Conservation (phyloP, 1,139 yeast species). For the Magnusiomyces tetraspermus region DNA sequence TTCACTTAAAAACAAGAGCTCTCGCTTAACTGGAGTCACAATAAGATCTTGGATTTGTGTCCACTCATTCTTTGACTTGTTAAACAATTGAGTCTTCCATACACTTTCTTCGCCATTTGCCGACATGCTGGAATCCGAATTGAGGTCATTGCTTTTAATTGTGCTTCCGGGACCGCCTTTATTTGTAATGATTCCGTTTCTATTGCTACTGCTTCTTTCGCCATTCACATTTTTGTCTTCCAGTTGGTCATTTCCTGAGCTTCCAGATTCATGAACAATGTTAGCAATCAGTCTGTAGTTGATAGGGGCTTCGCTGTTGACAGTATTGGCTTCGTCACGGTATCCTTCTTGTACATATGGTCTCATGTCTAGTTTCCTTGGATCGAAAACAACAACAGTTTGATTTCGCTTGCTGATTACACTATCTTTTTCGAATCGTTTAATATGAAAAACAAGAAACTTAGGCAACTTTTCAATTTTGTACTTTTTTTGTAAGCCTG, state of each 20-base stretch:
- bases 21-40: slow-evolving; percentile 43
- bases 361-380: slow-evolving; percentile 36
- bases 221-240: slow-evolving; percentile 7
- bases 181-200: neutral
- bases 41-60: slow-evolving; percentile 45
- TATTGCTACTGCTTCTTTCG: too few relatives aligned
- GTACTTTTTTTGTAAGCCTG: slow-evolving; percentile 35
- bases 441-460: slow-evolving; percentile 46
- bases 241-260: neutral
- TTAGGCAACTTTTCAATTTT: slow-evolving; percentile 43
- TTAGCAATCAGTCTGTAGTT: slow-evolving; percentile 44
- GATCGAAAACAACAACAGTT: slow-evolving; percentile 55
- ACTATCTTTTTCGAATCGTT: slow-evolving; percentile 39
- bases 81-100: slow-evolving; percentile 48
- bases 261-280: slow-evolving; percentile 38
- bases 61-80: slow-evolving; percentile 43
- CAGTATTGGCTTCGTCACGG: slow-evolving; percentile 9
- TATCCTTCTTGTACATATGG: slow-evolving; percentile 24
- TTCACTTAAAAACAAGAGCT: slow-evolving; percentile 53
- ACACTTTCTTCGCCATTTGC: neutral
- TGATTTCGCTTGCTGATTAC: slow-evolving; percentile 39
- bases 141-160: slow-evolving; percentile 14
- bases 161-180: neutral
- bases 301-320: slow-evolving; percentile 14
- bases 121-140: neutral